Evolutionary conservation across 2,329 filamentous ascomycete species (phyloP).

Genomic region (Capronia epimyces): DNA sequence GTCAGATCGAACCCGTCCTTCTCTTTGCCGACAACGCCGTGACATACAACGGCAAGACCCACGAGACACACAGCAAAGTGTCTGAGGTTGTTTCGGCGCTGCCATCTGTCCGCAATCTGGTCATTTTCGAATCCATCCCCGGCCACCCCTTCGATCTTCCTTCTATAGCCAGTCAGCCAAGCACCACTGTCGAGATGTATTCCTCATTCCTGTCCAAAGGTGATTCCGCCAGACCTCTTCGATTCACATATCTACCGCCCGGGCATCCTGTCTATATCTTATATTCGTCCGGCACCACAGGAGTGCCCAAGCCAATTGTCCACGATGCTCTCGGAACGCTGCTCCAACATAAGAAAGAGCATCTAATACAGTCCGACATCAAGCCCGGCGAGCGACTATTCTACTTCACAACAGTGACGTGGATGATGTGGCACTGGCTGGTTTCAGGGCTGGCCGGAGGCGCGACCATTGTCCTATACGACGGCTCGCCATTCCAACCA

Average conservation of each 20-base stretch:
- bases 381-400: constrained; percentile 67
- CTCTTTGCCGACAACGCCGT: constrained; percentile 84
- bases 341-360: constrained; percentile 96
- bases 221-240: constrained; percentile 41
- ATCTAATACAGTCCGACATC: constrained; percentile 79
- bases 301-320: constrained; percentile 83
- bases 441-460: constrained; percentile 79
- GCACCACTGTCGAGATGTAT: constrained; percentile 41
- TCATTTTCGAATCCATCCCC: constrained; percentile 66
- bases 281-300: constrained; percentile 88
- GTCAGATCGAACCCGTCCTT: constrained; percentile 75
- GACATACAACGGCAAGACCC: constrained; percentile 85
- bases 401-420: constrained; percentile 91
- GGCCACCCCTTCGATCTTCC: constrained; percentile 36
- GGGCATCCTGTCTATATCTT: constrained; percentile 90
- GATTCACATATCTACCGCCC: constrained; percentile 72
- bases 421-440: constrained; percentile 99
- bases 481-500: constrained; percentile 82
- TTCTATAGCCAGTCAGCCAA: constrained; percentile 31
- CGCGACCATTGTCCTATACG: constrained; percentile 79
- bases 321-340: constrained; percentile 86
- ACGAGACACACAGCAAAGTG: constrained; percentile 74
- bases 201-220: constrained; percentile 44
- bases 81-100: constrained; percentile 67
- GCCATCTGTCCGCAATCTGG: constrained; percentile 60